Percentiles rank a stretch among this genome's conserved stretches.
phyloP scores from a whole-genome alignment of 305 asterid genomes.

The Lippia alba region DNA sequence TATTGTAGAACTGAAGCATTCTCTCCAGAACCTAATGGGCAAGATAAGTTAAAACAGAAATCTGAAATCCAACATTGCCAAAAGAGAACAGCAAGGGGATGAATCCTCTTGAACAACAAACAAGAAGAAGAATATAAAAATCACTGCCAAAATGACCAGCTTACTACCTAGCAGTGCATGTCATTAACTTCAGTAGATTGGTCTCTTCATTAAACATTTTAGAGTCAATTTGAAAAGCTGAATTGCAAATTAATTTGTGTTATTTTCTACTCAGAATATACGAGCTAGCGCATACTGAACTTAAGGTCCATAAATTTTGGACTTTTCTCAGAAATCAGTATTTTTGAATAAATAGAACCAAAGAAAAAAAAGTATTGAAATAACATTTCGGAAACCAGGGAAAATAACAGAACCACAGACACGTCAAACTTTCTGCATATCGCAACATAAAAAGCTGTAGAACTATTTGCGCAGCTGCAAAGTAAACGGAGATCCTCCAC shows the following conservation, averaged over 20 bases:
- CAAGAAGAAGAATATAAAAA: not conserved
- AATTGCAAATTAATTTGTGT: not conserved
- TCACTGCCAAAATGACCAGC: conserved; percentile 1
- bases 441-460: not conserved
- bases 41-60: conserved; percentile 32
- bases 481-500: not conserved
- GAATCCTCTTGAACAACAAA: conserved; percentile 6
- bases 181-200: not conserved
- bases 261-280: conserved; percentile 5
- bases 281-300: conserved; percentile 1
- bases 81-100: not conserved
- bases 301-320: conserved; percentile 10
- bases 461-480: conserved; percentile 14
- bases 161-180: conserved; percentile 18
- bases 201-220: conserved; percentile 7
- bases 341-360: not conserved
- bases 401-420: not conserved
- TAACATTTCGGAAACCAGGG: not conserved
- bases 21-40: conserved; percentile 69
- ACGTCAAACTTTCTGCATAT: conserved; percentile 11
- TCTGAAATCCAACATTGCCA: conserved; percentile 22
- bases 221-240: conserved; percentile 3
- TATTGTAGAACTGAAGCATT: conserved; percentile 65
- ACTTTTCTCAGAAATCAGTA: not conserved
- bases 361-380: too few relatives aligned